Conservation (phyloP, 2,329 filamentous ascomycete genomes). For the Colletotrichum abscissum region DNA sequence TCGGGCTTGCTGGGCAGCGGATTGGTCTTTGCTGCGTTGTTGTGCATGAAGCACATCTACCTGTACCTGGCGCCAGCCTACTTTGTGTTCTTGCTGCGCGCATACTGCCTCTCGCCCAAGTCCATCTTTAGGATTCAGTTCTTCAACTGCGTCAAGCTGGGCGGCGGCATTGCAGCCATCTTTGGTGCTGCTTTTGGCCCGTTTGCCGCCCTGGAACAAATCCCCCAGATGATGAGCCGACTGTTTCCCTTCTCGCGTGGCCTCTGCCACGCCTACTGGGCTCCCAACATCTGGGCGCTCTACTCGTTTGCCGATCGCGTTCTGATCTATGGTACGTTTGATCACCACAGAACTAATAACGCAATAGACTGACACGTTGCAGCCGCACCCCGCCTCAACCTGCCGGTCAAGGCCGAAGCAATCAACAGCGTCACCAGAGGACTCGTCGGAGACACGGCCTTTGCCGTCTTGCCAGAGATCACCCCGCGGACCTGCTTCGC, state of each 20-base stretch:
- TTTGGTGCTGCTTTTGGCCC: conserved; percentile 89
- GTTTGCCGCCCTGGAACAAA: conserved; percentile 83
- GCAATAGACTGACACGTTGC: conserved; percentile 45
- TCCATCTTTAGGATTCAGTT: conserved; percentile 82
- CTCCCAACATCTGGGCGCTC: conserved; percentile 95
- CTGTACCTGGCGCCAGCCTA: conserved; percentile 96
- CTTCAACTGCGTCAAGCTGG: conserved; percentile 86
- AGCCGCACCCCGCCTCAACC: conserved; percentile 85
- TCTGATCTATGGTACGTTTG: conserved; percentile 79
- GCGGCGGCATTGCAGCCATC: conserved; percentile 75
- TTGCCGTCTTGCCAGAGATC: conserved; percentile 91
- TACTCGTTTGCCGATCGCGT: conserved; percentile 92
- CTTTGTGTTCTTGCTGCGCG: conserved; percentile 90
- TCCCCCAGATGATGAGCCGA: conserved; percentile 84
- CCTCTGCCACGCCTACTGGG: conserved; percentile 98
- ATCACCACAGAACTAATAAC: not conserved
- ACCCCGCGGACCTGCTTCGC: conserved; percentile 83
- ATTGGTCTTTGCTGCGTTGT: conserved; percentile 82
- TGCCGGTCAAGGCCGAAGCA: conserved; percentile 78
- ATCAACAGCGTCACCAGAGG: conserved; percentile 92
- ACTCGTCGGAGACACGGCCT: conserved; percentile 91
- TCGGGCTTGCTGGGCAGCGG: conserved; percentile 83
- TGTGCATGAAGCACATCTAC: conserved; percentile 99
- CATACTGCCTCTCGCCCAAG: conserved; percentile 85
- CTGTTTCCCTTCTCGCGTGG: conserved; percentile 95